A percentile compares a stretch with the other conserved stretches of the same genome.
Evolutionary conservation across 2,329 filamentous ascomycete species (phyloP).

Genomic region (Ophiocordyceps camponoti-saundersi): DNA sequence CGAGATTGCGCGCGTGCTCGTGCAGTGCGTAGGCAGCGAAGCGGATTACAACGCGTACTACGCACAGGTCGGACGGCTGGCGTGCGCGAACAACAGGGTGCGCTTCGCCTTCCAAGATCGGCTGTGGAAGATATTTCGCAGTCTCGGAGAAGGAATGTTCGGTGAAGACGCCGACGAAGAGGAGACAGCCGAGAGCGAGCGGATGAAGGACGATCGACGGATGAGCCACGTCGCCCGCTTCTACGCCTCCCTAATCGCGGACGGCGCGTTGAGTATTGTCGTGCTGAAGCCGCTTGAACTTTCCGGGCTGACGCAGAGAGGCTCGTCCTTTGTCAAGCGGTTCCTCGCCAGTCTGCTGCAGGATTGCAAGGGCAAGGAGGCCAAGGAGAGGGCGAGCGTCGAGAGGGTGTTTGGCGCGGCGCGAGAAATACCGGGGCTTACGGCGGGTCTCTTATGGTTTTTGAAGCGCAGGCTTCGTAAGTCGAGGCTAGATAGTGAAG

Average conservation of each 20-base stretch:
- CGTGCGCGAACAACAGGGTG: slow-evolving; percentile 60
- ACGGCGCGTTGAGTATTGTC: slow-evolving; percentile 26
- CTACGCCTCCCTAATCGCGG: slow-evolving; percentile 32
- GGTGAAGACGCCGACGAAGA: slow-evolving; percentile 45
- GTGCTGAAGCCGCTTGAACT: slow-evolving; percentile 60
- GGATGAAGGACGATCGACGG: slow-evolving; percentile 29
- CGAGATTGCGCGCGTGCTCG: slow-evolving; percentile 73
- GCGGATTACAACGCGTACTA: slow-evolving; percentile 86
- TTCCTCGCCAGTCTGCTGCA: slow-evolving; percentile 62
- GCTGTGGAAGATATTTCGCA: slow-evolving; percentile 71
- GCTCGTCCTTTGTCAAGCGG: slow-evolving; percentile 63
- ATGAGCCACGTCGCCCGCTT: slow-evolving; percentile 36
- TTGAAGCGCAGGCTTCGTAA: slow-evolving; percentile 57
- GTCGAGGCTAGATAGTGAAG: slow-evolving; percentile 34
- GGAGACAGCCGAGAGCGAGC: slow-evolving; percentile 28
- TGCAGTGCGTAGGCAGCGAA: slow-evolving; percentile 77
- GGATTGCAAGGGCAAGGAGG: slow-evolving; percentile 31
- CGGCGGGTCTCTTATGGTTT: slow-evolving; percentile 63
- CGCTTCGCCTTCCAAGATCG: slow-evolving; percentile 76
- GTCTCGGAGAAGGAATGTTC: slow-evolving; percentile 66
- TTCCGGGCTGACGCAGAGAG: slow-evolving; percentile 58
- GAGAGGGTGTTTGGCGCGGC: slow-evolving; percentile 49
- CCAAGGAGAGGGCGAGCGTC: slow-evolving; percentile 38
- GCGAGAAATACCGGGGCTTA: slow-evolving; percentile 48
- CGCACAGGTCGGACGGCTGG: slow-evolving; percentile 60